phyloP scores from a whole-genome alignment of 2,329 filamentous ascomycete genomes.

The Teratosphaeria gauchensis region DNA sequence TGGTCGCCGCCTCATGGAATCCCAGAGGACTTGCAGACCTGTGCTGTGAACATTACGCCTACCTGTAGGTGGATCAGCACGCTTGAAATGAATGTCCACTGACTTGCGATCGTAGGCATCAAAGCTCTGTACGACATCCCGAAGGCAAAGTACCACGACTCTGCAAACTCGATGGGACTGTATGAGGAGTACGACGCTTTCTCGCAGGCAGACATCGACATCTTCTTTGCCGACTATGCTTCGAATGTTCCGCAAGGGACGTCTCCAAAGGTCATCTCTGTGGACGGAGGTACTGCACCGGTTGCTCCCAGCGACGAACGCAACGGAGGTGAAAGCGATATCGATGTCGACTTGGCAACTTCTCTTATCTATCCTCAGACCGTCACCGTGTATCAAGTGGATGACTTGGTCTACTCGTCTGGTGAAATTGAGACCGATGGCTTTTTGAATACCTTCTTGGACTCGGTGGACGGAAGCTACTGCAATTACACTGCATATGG shows the following conservation, averaged over 20 bases:
- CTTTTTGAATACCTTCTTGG: slow-evolving; percentile 12
- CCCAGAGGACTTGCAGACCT: slow-evolving; percentile 10
- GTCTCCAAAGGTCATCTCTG: slow-evolving; percentile 17
- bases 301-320: slow-evolving; percentile 14
- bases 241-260: slow-evolving; percentile 10
- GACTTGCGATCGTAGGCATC: slow-evolving; percentile 11
- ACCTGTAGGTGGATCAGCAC: slow-evolving; percentile 16
- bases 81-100: not conserved
- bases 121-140: slow-evolving; percentile 35
- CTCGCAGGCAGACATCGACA: slow-evolving; percentile 13
- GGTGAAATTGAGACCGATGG: not conserved
- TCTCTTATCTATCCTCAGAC: slow-evolving; percentile 14
- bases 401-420: slow-evolving; percentile 4
- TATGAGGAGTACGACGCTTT: slow-evolving; percentile 1
- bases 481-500: slow-evolving; percentile 10
- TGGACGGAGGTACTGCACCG: slow-evolving; percentile 18
- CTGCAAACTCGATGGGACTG: not conserved
- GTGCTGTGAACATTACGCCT: slow-evolving; percentile 28
- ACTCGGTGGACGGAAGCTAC: slow-evolving; percentile 12
- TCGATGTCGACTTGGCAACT: slow-evolving; percentile 9
- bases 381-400: slow-evolving; percentile 12
- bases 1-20: slow-evolving; percentile 3
- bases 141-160: slow-evolving; percentile 1
- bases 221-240: slow-evolving; percentile 29
- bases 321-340: slow-evolving; percentile 11